Percentiles rank a stretch among this genome's conserved stretches.
Conservation (phyloP, 2,329 filamentous ascomycete species). For the Elsinoe fawcettii region DNA sequence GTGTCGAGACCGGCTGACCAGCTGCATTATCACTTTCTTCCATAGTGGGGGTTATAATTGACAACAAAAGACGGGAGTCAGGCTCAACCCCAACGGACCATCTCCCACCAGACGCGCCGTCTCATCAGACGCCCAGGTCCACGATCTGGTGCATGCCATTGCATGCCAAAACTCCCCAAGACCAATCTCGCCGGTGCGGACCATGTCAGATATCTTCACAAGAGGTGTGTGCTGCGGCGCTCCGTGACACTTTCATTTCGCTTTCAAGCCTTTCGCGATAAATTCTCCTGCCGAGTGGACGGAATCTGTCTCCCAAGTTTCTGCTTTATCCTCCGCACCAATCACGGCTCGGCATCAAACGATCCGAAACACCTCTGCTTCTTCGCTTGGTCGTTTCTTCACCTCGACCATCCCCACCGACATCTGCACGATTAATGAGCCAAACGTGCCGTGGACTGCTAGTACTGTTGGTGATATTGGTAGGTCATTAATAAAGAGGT, state of each 20-base stretch:
- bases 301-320: neutral
- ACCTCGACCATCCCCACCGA: neutral
- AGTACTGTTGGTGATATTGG: neutral
- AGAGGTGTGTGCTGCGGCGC: neutral
- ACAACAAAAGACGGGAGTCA: no score
- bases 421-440: neutral
- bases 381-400: slow-evolving; percentile 1
- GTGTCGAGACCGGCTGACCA: no score
- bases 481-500: neutral
- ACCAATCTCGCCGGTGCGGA: neutral
- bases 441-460: neutral
- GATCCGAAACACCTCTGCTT: neutral
- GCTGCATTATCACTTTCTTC: no score
- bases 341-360: neutral
- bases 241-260: slow-evolving; percentile 8
- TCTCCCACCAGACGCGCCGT: neutral
- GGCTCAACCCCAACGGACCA: neutral
- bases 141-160: no score
- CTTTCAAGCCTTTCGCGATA: neutral
- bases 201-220: neutral
- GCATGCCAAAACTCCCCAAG: no score
- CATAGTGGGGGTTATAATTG: no score
- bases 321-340: neutral
- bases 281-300: neutral
- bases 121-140: no score